Percentiles rank a stretch among this genome's conserved stretches.
phyloP scores from a whole-genome alignment of 129 eudicot genomes.

The Centella asiatica region DNA sequence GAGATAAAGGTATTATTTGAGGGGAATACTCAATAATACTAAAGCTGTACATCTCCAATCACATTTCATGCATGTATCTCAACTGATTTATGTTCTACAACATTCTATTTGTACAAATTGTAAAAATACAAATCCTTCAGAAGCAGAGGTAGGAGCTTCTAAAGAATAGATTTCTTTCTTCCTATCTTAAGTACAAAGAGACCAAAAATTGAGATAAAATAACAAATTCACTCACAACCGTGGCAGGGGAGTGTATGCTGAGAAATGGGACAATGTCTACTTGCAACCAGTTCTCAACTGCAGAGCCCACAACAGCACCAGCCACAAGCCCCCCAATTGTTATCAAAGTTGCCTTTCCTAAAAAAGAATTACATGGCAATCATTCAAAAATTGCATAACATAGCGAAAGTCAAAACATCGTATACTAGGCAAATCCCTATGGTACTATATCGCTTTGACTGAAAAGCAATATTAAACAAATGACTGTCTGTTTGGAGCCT shows the following conservation, averaged over 20 bases:
- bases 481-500: background rate
- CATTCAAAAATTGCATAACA: background rate
- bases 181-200: conserved; percentile 70
- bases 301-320: conserved; percentile 98
- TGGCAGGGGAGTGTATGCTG: conserved; percentile 82
- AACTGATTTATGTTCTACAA: background rate
- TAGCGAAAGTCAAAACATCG: background rate
- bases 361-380: background rate
- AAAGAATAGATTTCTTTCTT: conserved; percentile 14
- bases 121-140: conserved; percentile 5
- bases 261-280: conserved; percentile 92
- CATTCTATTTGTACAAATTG: conserved; percentile 5
- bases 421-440: background rate
- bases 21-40: no score
- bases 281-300: conserved; percentile 94
- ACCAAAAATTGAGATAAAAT: conserved; percentile 81
- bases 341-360: conserved; percentile 88
- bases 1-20: no score
- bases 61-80: conserved; percentile 1
- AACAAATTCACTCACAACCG: conserved; percentile 81
- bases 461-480: background rate
- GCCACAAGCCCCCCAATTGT: conserved; percentile 84
- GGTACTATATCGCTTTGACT: background rate
- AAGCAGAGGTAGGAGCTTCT: conserved; percentile 9
- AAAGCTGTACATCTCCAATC: background rate